phyloP scores from a whole-genome alignment of 2,329 filamentous ascomycete species.

The Colletotrichum phormii region DNA sequence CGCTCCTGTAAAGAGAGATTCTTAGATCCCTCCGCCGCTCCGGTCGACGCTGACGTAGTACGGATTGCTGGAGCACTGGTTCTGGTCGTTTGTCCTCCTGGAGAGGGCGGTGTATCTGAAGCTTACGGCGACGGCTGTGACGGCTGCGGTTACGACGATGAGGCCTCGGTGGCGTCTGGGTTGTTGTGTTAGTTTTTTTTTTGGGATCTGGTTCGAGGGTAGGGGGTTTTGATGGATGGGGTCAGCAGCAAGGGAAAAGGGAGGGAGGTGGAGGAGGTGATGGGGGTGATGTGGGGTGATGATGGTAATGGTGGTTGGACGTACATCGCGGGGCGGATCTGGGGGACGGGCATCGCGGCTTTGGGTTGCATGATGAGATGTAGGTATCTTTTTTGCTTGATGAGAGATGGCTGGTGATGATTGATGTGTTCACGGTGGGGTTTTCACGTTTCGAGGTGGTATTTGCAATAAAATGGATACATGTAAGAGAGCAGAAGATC shows the following conservation, averaged over 20 bases:
- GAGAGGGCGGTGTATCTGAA: conserved; percentile 50
- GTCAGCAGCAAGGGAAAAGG: too few species aligned
- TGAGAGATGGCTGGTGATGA: background rate
- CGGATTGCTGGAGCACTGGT: conserved; percentile 50
- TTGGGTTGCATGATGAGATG: conserved; percentile 17
- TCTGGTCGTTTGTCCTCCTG: conserved; percentile 55
- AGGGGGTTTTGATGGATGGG: too few species aligned
- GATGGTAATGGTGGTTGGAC: too few species aligned
- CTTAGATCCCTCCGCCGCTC: conserved; percentile 59
- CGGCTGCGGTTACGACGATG: conserved; percentile 47
- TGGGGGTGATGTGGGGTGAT: too few species aligned
- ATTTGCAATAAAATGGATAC: background rate
- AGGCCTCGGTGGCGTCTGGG: conserved; percentile 53
- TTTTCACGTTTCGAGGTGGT: background rate
- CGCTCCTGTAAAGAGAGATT: too few species aligned
- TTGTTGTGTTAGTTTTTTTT: too few species aligned
- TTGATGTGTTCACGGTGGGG: background rate
- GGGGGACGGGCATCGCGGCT: conserved; percentile 17
- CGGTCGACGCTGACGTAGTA: conserved; percentile 64
- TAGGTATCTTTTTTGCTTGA: background rate
- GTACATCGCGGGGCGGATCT: conserved; percentile 36
- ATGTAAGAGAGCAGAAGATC: background rate
- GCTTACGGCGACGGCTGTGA: conserved; percentile 43
- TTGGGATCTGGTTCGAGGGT: too few species aligned
- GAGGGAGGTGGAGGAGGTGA: conserved; percentile 42